Percentiles rank a stretch among this genome's conserved stretches.
Evolutionary conservation across 768 basidiomycete genomes (phyloP).

Genomic region (Naganishia kalamii): DNA sequence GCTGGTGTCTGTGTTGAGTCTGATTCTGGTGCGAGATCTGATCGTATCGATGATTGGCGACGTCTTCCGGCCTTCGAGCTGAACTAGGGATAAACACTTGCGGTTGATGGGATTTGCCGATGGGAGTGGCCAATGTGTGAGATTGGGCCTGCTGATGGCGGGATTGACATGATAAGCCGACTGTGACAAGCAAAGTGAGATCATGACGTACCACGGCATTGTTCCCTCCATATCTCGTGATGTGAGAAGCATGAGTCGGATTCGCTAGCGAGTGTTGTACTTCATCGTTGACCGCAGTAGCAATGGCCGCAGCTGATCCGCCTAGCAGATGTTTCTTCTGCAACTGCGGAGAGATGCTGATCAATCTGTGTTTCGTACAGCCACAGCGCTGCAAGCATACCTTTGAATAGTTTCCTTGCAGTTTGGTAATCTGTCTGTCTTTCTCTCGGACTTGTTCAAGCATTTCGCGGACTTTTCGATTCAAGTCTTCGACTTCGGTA

Average conservation of each 20-base stretch:
- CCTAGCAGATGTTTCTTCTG: conserved; percentile 23
- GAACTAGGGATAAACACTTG: conserved; percentile 16
- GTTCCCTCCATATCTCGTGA: not conserved
- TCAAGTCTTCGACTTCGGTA: conserved; percentile 1
- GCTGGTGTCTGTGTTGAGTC: not conserved
- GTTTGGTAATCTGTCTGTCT: conserved; percentile 22
- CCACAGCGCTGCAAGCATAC: not conserved
- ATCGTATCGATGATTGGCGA: not conserved
- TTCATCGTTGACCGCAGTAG: conserved; percentile 9
- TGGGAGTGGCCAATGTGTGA: not conserved
- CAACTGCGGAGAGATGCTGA: not conserved
- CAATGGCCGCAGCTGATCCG: conserved; percentile 4
- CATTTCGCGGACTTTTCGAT: conserved; percentile 11
- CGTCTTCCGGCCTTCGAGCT: not conserved
- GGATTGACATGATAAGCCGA: not conserved
- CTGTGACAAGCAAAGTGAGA: not conserved
- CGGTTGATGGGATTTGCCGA: conserved; percentile 7
- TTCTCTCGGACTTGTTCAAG: conserved; percentile 22
- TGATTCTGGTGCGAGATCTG: not conserved
- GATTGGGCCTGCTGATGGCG: not conserved
- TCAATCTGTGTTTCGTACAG: not conserved
- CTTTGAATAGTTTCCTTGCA: conserved; percentile 18
- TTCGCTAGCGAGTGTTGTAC: conserved; percentile 15
- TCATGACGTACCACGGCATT: not conserved
- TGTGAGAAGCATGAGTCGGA: not conserved